These are phyloP conservation scores for Epichloe amarillans DNA, from an alignment of 2,329 filamentous ascomycete genomes.

Conservation along the genomic window DNA sequence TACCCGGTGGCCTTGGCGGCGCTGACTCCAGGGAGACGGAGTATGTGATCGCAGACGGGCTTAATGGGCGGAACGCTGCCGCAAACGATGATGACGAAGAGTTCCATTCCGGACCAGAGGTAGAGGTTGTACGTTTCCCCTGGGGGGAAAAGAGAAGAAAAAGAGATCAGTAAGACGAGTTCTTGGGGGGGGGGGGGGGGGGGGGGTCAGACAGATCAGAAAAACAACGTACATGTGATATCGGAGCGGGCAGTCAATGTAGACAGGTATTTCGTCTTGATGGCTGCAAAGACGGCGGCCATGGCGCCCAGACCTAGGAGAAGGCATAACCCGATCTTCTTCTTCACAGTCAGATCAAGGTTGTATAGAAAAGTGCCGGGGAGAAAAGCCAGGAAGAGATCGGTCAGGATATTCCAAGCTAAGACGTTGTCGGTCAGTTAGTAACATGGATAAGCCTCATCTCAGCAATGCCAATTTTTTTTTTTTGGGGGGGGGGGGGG, in stretches of 20 bases:
- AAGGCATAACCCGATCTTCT: slow-evolving; percentile 2
- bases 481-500: no score
- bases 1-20: background rate
- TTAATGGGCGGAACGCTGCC: slow-evolving; percentile 5
- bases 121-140: slow-evolving; percentile 1
- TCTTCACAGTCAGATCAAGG: background rate
- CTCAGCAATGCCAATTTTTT: no score
- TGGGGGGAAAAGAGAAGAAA: no score
- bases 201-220: no score
- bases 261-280: slow-evolving; percentile 2
- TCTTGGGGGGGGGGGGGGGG: no score
- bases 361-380: slow-evolving; percentile 4
- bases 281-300: slow-evolving; percentile 1
- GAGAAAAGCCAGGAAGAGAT: slow-evolving; percentile 2
- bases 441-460: no score
- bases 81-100: slow-evolving; percentile 6
- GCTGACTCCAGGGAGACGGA: background rate
- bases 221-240: background rate
- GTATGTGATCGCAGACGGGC: slow-evolving; percentile 2
- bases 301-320: slow-evolving; percentile 1
- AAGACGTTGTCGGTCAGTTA: background rate
- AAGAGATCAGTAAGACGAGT: no score
- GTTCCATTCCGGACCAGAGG: slow-evolving; percentile 3
- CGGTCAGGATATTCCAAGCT: slow-evolving; percentile 5
- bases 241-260: background rate